Evolutionary conservation across 176 grass and related monocot species (phyloP).

Genomic region (Lolium perenne): DNA sequence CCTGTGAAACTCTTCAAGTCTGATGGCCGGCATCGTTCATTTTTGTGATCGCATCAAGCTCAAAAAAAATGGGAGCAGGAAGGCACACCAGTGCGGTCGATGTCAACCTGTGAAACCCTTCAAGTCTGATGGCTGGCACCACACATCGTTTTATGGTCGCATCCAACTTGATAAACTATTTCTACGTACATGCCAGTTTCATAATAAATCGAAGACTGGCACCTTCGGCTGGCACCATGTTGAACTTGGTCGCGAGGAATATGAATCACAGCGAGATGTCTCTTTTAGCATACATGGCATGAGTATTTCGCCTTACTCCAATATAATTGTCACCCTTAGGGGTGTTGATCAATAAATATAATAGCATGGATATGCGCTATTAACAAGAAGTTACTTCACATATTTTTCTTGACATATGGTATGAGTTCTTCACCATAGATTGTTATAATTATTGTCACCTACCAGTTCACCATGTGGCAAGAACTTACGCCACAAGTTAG

Average conservation of each 20-base stretch:
- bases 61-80: not conserved
- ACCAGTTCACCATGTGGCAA: not conserved
- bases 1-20: not conserved
- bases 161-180: not conserved
- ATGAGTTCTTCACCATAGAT: not conserved
- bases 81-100: not conserved
- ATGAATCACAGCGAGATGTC: not conserved
- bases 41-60: not conserved
- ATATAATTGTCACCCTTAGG: too few relatives aligned
- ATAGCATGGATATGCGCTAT: not conserved
- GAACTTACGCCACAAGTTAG: not conserved
- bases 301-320: not conserved
- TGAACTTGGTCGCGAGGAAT: not conserved
- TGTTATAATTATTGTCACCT: not conserved
- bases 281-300: not conserved
- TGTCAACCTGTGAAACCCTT: not conserved
- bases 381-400: too few relatives aligned
- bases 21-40: not conserved
- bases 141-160: not conserved
- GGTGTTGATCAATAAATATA: too few relatives aligned
- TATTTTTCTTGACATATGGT: not conserved
- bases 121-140: not conserved
- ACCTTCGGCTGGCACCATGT: not conserved
- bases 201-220: too few relatives aligned
- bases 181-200: not conserved